Percentiles rank a stretch among this genome's conserved stretches.
Conservation (phyloP, 108 stramenopile genomes). For the Nannochloropsis salina region DNA sequence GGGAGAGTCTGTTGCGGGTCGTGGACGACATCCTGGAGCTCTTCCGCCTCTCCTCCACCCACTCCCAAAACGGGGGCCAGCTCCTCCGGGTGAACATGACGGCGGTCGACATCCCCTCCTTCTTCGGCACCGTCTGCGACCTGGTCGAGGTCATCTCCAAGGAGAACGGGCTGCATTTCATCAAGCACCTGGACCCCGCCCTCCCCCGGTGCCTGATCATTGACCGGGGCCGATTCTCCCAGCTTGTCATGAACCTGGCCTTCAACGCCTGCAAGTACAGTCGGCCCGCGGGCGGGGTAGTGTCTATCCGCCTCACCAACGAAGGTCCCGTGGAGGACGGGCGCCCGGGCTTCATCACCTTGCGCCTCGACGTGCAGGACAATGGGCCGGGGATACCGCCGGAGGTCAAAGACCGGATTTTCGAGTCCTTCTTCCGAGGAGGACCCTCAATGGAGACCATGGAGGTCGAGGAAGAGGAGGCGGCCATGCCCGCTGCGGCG, state of each 20-base stretch:
- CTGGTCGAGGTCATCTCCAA: neutral
- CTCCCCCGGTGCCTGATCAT: neutral
- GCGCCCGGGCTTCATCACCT: neutral
- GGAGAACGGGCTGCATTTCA: neutral
- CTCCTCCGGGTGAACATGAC: neutral
- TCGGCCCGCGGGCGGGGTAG: neutral
- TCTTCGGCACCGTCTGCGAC: neutral
- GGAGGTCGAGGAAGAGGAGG: neutral
- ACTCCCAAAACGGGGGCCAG: neutral
- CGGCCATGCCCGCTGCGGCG: neutral
- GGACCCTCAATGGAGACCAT: neutral
- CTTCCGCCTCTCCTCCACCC: neutral
- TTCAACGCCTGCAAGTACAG: neutral
- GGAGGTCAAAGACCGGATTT: neutral
- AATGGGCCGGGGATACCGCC: neutral
- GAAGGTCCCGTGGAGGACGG: neutral
- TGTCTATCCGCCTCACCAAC: neutral
- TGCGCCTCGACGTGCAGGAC: neutral
- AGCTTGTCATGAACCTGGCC: constrained; percentile 10
- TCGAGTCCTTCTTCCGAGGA: neutral
- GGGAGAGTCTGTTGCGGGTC: neutral
- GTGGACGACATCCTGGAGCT: constrained; percentile 8
- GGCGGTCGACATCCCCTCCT: neutral
- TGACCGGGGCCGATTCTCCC: constrained; percentile 7
- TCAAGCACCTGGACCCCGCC: neutral